phyloP scores from a whole-genome alignment of 1,284 basidiomycete genomes.

The Ceratobasidium sp. region DNA sequence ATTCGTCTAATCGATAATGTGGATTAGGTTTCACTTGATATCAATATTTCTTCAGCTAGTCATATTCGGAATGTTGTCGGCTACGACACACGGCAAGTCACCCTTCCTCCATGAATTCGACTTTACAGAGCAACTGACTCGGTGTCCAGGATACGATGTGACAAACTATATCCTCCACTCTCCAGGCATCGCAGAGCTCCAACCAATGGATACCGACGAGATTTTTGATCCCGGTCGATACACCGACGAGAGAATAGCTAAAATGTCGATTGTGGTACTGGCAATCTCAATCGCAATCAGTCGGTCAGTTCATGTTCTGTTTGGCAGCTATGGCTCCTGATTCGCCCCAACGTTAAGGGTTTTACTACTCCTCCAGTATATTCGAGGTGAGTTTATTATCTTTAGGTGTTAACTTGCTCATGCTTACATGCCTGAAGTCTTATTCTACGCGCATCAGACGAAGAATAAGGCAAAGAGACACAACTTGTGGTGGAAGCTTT shows the following conservation, averaged over 20 bases:
- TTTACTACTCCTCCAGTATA: conserved; percentile 12
- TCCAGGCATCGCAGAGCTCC: conserved; percentile 6
- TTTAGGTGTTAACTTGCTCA: not conserved
- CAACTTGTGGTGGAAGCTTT: not conserved
- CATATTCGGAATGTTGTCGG: conserved; percentile 28
- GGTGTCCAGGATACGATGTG: conserved; percentile 1
- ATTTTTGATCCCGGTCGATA: conserved; percentile 16
- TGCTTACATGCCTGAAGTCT: not conserved
- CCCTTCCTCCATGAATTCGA: no score
- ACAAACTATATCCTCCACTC: conserved; percentile 32
- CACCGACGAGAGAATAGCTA: not conserved
- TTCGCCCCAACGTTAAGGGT: not conserved
- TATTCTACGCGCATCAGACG: conserved; percentile 3
- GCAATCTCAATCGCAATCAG: conserved; percentile 15
- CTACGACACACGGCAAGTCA: conserved; percentile 5
- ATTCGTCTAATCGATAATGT: no score
- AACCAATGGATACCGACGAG: conserved; percentile 1
- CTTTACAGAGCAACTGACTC: no score
- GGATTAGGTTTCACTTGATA: conserved; percentile 29
- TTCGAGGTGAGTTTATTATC: conserved; percentile 1
- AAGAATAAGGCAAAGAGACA: not conserved
- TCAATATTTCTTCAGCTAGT: conserved; percentile 25
- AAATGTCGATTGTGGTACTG: not conserved
- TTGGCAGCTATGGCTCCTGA: not conserved
- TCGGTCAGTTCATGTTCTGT: conserved; percentile 20